Conservation (phyloP, 495 filamentous ascomycete species). For the Ramalina peruviana region DNA sequence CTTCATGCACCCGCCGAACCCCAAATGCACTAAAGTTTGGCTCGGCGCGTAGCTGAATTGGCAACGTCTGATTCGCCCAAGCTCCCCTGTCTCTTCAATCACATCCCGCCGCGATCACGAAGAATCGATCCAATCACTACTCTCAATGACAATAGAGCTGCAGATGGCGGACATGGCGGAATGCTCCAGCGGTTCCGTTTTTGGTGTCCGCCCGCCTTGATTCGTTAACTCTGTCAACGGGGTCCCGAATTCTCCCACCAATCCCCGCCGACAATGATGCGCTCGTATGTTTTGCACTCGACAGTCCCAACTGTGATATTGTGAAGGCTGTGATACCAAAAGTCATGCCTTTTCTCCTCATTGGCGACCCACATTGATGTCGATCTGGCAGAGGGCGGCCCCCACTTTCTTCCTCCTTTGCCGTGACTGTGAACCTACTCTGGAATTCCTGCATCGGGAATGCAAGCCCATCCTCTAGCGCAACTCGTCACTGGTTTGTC, state of each 20-base stretch:
- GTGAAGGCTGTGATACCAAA: no score
- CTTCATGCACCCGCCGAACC: neutral
- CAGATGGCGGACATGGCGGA: neutral
- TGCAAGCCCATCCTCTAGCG: no score
- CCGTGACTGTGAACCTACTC: no score
- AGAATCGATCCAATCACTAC: neutral
- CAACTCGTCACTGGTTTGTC: no score
- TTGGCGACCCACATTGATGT: no score
- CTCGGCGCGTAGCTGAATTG: neutral
- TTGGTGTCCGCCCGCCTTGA: neutral
- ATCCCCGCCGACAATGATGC: neutral
- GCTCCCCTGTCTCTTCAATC: neutral
- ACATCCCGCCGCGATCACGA: constrained; percentile 1
- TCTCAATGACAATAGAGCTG: neutral
- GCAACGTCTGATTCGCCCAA: neutral
- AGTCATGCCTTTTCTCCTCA: no score
- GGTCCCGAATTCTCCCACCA: neutral
- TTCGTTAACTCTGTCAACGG: neutral
- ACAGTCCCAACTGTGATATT: no score
- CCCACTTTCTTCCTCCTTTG: no score
- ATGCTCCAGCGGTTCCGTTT: no score
- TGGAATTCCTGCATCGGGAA: no score
- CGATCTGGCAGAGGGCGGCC: no score
- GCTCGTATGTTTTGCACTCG: neutral
- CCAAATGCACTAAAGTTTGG: neutral